Base-by-base conservation (phyloP, 2,329 filamentous ascomycete species). In the Myriangium duriaei region DNA sequence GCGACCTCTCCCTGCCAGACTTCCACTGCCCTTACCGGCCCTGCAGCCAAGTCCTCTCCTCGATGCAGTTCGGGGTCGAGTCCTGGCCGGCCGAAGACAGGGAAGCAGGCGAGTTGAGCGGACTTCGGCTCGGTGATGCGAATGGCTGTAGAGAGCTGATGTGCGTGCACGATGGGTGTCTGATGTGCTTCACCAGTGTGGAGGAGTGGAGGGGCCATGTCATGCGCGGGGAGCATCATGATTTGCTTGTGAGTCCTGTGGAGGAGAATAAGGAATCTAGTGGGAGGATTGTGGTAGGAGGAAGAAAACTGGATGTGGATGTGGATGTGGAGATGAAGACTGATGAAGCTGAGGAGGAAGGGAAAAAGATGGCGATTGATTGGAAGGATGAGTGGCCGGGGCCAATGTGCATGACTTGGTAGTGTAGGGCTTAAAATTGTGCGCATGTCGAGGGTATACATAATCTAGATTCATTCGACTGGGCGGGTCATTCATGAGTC, bases 191-290 rank as follows among this genome's bases (percentile, higher is more conserved):
- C 24, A 31, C 30, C n/a, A 39, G 42, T 15, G 44, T 41, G 19
- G 36, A 44, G 18, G 43, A 49, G 11, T 54, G 51, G 51, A 36
- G 39, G 5, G 31, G 43, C 5, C 50, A 53, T 37, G 47, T 54
- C 32, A 32, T 45, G 4, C n/a, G n/a, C n/a, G 33, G 15, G 10
- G 40, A 46, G 11, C 51, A 54, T 42, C 51, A 54, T 34, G 45
- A 50, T 16, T 38, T 52, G 28, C 37, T 50, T 4, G n/a, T n/a
- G n/a, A n/a, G n/a, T n/a, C 39, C 19, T 13, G 24, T 4, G 28
- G 6, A 15, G 6, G 32, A 29, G 24, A 30, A 12, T 32, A 12
- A 11, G n/a, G 17, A 34, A n/a, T n/a, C n/a, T n/a, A n/a, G n/a
- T n/a, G n/a, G n/a, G 32, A 19, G 33, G 16, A n/a, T 13, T 36